Conservation (phyloP, 2,329 filamentous ascomycete genomes). For the Setomelanomma holmii region DNA sequence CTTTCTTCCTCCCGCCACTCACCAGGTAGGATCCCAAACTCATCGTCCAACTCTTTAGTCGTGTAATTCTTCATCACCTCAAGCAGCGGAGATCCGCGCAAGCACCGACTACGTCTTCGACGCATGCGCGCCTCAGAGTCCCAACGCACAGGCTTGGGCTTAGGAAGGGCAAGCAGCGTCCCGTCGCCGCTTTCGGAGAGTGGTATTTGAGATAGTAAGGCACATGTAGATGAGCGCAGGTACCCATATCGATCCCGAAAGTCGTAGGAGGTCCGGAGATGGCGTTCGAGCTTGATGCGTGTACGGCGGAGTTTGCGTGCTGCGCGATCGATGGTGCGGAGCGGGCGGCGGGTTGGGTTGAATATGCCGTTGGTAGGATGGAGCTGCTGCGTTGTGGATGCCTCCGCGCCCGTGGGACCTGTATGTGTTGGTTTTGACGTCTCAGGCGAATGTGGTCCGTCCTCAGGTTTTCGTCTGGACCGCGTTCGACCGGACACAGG, state of each 20-base stretch:
- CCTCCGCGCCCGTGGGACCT: too few relatives aligned
- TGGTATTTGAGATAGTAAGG: neutral
- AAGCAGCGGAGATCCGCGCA: neutral
- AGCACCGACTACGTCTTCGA: neutral
- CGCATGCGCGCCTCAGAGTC: neutral
- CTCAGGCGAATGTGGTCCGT: too few relatives aligned
- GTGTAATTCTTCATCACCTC: neutral
- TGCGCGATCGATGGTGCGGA: too few relatives aligned
- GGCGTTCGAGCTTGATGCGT: neutral
- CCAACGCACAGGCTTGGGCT: too few relatives aligned
- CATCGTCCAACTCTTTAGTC: neutral
- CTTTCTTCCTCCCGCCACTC: neutral
- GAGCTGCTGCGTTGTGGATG: too few relatives aligned
- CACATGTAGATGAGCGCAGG: neutral
- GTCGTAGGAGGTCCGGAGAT: neutral
- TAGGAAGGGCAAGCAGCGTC: too few relatives aligned
- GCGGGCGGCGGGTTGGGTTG: too few relatives aligned
- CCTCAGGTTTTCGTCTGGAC: neutral
- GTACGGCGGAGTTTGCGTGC: neutral
- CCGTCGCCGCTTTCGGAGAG: neutral
- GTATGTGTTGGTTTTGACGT: constrained; percentile 56
- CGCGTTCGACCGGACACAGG: neutral
- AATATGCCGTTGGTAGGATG: neutral
- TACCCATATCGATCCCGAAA: neutral
- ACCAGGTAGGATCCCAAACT: neutral